Base-by-base conservation (phyloP, 768 basidiomycete genomes). In the Gloeophyllum trabeum region DNA sequence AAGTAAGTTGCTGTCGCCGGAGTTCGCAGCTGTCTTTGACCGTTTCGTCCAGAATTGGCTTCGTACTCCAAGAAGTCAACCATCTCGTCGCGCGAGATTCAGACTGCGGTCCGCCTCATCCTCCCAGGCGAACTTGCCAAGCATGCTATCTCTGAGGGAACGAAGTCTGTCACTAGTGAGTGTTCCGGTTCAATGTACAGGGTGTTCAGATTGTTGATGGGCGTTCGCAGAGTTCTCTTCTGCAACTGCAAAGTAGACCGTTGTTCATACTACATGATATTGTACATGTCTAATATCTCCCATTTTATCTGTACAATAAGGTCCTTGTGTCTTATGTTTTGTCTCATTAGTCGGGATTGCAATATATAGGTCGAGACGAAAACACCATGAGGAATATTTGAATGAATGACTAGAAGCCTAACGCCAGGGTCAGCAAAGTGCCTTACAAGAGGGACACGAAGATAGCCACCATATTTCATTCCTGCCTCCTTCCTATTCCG, bases 81-180 rank as follows among this genome's bases (percentile, higher is more conserved):
- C 13, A 88, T 90, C 61, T 88, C 87, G n/a, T 87, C 83, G 34
- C 82, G 86, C 40, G 86, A 90, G 62, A 90, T 90, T 56, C 86
- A 90, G 64, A 90, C 86, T 1, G 70, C 77, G 25, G 87, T 89
- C 28, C 75, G 86, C 44, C 68, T 88, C 48, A 87, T 90, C 57
- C 73, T 90, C 25, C 84, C 85, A 41, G 86, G 84, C 65, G 85
- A 87, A 60, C 72, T 89, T 35, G 81, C 83, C 44, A 88, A 89
- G 70, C 86, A 88, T 56, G 86, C 86, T 52, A 87, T 88, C 64
- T 87, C 83, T 5, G 86, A 89, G 65, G 85, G 85, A 48, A 82
- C 76, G 23, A 80, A 80, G 66, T 74, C 73, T 24, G 79, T 80
- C 40, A 81, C 79, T 51, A 81, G 76, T 79, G 48, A 46, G 76